Evolutionary conservation across 352 stramenopile species (phyloP).

Genomic region (Globisporangium perplexum): DNA sequence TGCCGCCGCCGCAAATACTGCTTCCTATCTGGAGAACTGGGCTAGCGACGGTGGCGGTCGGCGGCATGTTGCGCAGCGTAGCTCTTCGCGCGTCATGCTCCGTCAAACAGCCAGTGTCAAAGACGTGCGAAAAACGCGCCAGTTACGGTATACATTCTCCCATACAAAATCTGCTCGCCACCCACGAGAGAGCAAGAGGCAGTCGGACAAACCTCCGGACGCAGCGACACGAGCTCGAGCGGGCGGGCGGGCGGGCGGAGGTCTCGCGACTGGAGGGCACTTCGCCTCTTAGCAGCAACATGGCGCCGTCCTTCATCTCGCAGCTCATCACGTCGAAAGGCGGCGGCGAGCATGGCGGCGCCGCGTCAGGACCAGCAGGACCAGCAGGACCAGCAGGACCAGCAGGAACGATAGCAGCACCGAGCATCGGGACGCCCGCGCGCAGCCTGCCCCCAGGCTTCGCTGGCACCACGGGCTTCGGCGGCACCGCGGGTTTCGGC

Average conservation of each 20-base stretch:
- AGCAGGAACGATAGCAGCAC: background rate
- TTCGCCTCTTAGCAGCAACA: background rate
- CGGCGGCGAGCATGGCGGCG: constrained; percentile 5
- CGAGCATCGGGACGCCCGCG: background rate
- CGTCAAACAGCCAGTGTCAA: background rate
- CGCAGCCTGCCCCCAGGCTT: constrained; percentile 6
- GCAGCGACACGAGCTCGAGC: background rate
- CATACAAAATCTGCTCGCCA: background rate
- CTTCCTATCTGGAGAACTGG: too few relatives aligned
- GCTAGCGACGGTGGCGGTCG: too few relatives aligned
- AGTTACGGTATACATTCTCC: background rate
- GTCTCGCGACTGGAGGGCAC: too few relatives aligned
- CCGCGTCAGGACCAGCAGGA: background rate
- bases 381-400: background rate
- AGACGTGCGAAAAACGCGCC: background rate
- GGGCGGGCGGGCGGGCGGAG: too few relatives aligned
- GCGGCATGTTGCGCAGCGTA: too few relatives aligned
- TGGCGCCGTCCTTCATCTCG: constrained; percentile 16
- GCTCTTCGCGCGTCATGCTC: too few relatives aligned
- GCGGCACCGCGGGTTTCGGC: constrained; percentile 1
- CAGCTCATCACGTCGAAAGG: constrained; percentile 16
- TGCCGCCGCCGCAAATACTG: too few relatives aligned
- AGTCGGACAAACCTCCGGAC: background rate
- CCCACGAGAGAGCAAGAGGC: background rate
- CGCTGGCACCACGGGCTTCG: constrained; percentile 2